These are phyloP conservation scores for Adansonia rubrostipa DNA, from an alignment of 441 rosid species.

Conservation along the genomic window DNA sequence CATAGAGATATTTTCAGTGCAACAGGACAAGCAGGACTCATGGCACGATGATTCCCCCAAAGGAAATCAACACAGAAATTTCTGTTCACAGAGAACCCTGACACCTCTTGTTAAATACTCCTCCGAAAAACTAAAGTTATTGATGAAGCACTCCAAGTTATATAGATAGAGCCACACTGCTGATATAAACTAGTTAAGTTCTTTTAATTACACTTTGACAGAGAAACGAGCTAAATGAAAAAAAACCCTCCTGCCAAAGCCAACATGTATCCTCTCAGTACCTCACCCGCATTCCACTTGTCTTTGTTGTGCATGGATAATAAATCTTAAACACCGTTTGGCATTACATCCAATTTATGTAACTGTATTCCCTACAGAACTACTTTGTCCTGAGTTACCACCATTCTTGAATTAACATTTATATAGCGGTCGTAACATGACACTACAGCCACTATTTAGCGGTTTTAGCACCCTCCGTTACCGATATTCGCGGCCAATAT, in stretches of 20 bases:
- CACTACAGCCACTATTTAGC: no score
- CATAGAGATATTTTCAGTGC: conserved; percentile 4
- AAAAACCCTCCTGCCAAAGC: neutral
- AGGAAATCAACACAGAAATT: neutral
- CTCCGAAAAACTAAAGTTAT: neutral
- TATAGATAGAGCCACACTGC: neutral
- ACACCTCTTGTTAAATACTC: conserved; percentile 2
- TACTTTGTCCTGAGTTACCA: conserved; percentile 13
- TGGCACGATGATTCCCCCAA: conserved; percentile 2
- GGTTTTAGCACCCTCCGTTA: no score
- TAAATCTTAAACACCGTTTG: neutral
- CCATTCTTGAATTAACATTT: neutral
- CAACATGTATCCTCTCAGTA: neutral
- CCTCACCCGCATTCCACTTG: neutral
- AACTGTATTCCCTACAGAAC: neutral
- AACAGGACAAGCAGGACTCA: conserved; percentile 9
- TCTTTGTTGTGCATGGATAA: neutral
- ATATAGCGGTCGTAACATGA: no score
- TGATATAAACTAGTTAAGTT: neutral
- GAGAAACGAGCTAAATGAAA: neutral
- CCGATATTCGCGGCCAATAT: no score
- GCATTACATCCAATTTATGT: neutral
- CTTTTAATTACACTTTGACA: neutral
- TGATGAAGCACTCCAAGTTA: neutral
- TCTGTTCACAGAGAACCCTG: neutral